Evolutionary conservation across 106 monocot species (phyloP).

Genomic region (Dendrobium chrysotoxum): DNA sequence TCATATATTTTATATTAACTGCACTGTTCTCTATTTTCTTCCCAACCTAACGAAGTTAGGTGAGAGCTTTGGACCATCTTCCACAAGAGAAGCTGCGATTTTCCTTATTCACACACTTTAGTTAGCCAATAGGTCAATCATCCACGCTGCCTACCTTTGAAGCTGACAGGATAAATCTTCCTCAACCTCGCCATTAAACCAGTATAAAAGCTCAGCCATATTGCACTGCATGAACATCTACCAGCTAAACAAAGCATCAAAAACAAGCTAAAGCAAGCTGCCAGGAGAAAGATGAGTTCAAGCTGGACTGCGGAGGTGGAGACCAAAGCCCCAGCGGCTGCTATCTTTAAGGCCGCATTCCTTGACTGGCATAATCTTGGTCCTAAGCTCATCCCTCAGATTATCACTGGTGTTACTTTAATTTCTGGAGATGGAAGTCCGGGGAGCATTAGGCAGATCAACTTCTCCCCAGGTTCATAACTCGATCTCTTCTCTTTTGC

Average conservation of each 20-base stretch:
- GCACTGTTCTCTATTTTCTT: too few species aligned
- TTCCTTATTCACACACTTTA: neutral
- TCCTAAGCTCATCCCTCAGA: conserved; percentile 5
- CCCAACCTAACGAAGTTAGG: too few species aligned
- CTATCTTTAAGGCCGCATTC: conserved; percentile 5
- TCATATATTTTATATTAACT: too few species aligned
- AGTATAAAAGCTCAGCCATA: neutral
- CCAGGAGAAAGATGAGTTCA: neutral
- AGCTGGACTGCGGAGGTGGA: conserved; percentile 1
- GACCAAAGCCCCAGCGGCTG: neutral
- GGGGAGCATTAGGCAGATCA: conserved; percentile 11
- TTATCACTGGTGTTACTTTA: neutral
- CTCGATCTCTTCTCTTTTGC: neutral
- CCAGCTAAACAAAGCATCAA: neutral
- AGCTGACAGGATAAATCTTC: neutral
- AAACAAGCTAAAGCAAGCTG: too few species aligned
- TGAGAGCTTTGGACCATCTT: too few species aligned
- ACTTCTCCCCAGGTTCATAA: neutral
- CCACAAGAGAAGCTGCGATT: too few species aligned
- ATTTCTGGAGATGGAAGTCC: neutral
- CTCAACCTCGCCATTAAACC: neutral
- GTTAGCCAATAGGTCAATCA: neutral
- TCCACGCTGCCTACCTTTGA: neutral
- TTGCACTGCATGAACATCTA: neutral
- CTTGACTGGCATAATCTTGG: conserved; percentile 17